These are phyloP conservation scores for Colletotrichum tofieldiae DNA, from an alignment of 2,329 filamentous ascomycete genomes.

Conservation along the genomic window DNA sequence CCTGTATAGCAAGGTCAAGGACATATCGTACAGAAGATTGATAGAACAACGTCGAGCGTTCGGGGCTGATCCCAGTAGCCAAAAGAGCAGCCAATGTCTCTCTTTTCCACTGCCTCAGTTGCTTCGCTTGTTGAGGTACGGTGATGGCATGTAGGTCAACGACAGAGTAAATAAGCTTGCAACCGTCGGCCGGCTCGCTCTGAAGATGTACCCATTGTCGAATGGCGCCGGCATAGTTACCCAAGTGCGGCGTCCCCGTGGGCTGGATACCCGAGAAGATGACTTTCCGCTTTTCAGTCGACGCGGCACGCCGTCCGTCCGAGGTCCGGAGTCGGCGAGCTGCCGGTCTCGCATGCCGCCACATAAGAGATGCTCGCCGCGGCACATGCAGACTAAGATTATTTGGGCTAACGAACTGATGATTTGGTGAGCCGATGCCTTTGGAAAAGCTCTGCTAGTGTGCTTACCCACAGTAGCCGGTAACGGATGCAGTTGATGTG, in stretches of 20 bases:
- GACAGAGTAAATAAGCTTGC: conserved; percentile 85
- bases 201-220: conserved; percentile 90
- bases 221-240: conserved; percentile 94
- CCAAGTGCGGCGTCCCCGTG: conserved; percentile 92
- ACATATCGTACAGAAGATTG: conserved; percentile 74
- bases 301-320: conserved; percentile 19
- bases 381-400: background rate
- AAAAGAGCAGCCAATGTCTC: conserved; percentile 86
- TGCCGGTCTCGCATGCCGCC: conserved; percentile 13
- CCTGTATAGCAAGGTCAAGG: background rate
- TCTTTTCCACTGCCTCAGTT: conserved; percentile 76
- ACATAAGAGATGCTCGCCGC: conserved; percentile 22
- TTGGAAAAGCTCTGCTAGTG: background rate
- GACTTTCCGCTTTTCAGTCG: conserved; percentile 54
- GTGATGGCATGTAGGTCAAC: conserved; percentile 97
- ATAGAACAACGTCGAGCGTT: conserved; percentile 84
- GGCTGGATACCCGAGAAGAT: conserved; percentile 98
- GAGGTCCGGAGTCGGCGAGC: background rate
- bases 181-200: conserved; percentile 68
- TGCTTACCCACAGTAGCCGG: background rate
- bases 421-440: background rate
- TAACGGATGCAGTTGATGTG: too few relatives aligned
- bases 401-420: background rate
- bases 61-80: conserved; percentile 86
- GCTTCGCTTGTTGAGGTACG: conserved; percentile 74